Base-by-base conservation (phyloP, 2,329 filamentous ascomycete genomes). In the Helminthosporium solani region DNA sequence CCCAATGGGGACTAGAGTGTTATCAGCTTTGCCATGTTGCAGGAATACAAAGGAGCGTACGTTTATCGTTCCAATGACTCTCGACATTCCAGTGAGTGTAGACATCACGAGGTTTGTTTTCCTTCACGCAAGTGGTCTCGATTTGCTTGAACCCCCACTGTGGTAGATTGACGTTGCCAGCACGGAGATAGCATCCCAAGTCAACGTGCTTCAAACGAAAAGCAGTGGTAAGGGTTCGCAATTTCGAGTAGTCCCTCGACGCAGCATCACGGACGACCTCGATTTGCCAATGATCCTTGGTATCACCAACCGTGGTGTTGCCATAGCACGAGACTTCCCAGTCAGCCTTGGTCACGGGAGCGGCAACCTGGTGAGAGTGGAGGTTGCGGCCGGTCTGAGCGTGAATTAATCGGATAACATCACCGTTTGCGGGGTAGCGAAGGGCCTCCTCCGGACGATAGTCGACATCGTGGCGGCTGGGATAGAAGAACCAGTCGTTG, bases 111-210 rank as follows among this genome's bases (percentile, higher is more conserved):
- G 91, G 90, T 63, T 92, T 94, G 77, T 96, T 96, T 59, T 87
- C 83, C 78, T 95, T 96, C 57, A 86, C 85, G 73, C 94, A 99
- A 20, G 90, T 95, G 28, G 94, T 91, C 75, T 99, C 94, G 56
- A 99, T 97, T 75, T 99, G 94, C 77, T 97, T 96, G 80, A 99
- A 99, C 69, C 94, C 94, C 94, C 94, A 99, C 70, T 97, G 94
- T 41, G 94, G 94, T 54, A 99, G 79, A 73, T 97, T 99, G 61
- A 90, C 87, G 63, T 95, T 99, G 60, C 91, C 92, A 49, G 94
- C 95, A 54, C 91, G 87, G 40, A 99, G 83, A 69, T 99, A 99
- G 74, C 94, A 99, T 57, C 88, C 88, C 44, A 97, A 79, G 44
- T 84, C 79, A 33, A 82, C 78, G 69, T 99, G 90, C 71, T 80